phyloP scores from a whole-genome alignment of 1,284 basidiomycete species.

The Volvariella volvacea region DNA sequence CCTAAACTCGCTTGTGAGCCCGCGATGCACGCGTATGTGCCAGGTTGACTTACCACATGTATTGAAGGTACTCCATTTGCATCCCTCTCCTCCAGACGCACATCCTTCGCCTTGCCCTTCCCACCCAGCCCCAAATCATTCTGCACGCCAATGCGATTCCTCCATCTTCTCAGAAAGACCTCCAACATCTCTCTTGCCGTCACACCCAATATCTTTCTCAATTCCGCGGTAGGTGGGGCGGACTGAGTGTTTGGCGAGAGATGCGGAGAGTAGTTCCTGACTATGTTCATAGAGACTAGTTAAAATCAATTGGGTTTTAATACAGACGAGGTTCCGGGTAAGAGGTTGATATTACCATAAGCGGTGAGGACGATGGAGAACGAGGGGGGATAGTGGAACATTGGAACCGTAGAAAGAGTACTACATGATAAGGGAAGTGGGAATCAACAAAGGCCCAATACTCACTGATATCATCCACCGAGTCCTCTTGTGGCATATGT shows the following conservation, averaged over 20 bases:
- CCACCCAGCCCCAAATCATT: constrained; percentile 2
- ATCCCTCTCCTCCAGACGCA: neutral
- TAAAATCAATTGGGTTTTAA: constrained; percentile 41
- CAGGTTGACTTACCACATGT: constrained; percentile 4
- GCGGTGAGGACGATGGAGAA: constrained; percentile 21
- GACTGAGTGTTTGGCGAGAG: constrained; percentile 64
- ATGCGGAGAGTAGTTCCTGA: constrained; percentile 84
- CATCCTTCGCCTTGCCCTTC: constrained; percentile 18
- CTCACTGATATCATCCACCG: constrained; percentile 75
- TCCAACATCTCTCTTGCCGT: constrained; percentile 67
- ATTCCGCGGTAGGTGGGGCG: constrained; percentile 61
- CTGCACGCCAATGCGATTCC: constrained; percentile 16
- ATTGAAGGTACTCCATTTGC: neutral
- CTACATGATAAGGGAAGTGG: constrained; percentile 8
- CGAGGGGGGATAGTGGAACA: constrained; percentile 6
- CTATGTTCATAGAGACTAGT: constrained; percentile 79
- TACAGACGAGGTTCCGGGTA: constrained; percentile 36
- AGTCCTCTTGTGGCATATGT: constrained; percentile 54
- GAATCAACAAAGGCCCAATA: constrained; percentile 20
- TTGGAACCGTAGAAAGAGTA: neutral
- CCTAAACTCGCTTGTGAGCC: constrained; percentile 28
- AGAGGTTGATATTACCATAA: constrained; percentile 16
- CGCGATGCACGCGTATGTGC: neutral
- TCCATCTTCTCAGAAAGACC: constrained; percentile 48
- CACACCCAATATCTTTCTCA: constrained; percentile 49